phyloP scores from a whole-genome alignment of 2,329 filamentous ascomycete species.

The Fusarium sp. region DNA sequence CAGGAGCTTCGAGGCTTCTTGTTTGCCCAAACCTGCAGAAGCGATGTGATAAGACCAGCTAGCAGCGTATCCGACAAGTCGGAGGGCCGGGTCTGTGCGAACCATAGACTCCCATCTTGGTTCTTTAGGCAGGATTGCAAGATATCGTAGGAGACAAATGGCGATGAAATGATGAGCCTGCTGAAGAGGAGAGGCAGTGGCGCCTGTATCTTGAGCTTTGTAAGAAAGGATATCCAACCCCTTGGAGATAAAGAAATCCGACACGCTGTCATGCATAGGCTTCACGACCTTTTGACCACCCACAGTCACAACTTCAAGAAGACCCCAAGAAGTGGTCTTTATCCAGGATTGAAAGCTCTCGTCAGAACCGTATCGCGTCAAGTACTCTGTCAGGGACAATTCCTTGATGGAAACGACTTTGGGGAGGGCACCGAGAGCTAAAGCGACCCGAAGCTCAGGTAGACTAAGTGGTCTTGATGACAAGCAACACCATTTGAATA shows the following conservation, averaged over 20 bases:
- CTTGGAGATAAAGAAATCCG: not conserved
- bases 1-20: not conserved
- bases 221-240: not conserved
- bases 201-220: not conserved
- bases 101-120: not conserved
- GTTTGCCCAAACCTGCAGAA: not conserved
- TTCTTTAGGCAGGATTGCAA: not conserved
- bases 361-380: not conserved
- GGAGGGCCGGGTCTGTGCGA: not conserved
- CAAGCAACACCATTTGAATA: not conserved
- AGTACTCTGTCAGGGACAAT: not conserved
- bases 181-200: not conserved
- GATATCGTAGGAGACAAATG: not conserved
- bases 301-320: not conserved
- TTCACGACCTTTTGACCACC: not conserved
- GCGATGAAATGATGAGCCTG: not conserved
- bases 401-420: not conserved
- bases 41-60: not conserved
- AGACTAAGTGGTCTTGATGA: not conserved
- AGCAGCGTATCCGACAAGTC: not conserved
- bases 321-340: not conserved
- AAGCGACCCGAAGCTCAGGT: not conserved
- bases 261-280: not conserved
- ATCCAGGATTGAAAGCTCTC: conserved; percentile 9
- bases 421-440: not conserved